Evolutionary conservation across 2,329 filamentous ascomycete species (phyloP), one percentile per base, ranked within the genome.

Genomic region (Fusarium subglutinans): DNA sequence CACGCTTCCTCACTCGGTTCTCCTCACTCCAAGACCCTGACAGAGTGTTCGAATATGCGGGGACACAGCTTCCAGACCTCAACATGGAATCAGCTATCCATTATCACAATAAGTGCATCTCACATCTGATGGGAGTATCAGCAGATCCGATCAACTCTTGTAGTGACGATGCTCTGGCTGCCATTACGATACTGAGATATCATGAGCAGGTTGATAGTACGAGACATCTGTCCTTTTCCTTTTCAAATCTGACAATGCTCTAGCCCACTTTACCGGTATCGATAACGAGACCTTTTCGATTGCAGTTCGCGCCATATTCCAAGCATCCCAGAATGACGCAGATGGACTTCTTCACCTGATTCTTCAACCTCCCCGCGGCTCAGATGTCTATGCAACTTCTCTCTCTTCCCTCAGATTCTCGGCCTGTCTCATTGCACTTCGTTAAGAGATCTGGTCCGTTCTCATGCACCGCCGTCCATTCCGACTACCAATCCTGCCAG

Each of bases 51-150:
- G 28, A n/a, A 1, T 50, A 50, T 13, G 22, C 28, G 0, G 47
- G 47, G 1, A 3, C 33, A 0, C 0, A 33, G 28, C 15, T 50
- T 1, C 47, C 47, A 0, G 22, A 33, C 8, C 28, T 50, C 0
- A 33, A 50, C 1, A 50, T 33, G 28, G 28, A n/a, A 33, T 50
- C 47, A 3, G 28, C 47, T 3, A 50, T 50, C 0, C 28, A 50
- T 2, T 50, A 50, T 0, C 47, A 33, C 1, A 50, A 33, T 2
- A 50, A n/a, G 10, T 50, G 47, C 7, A 50, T 50, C 0, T 50
- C 47, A 2, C 47, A 50, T 18, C 10, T 50, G 3, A 50, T 33
- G 28, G 47, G 47, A 0, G 47, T 50, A 0, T 30, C 28, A 1
- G 47, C 28, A 33, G 47, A 50, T 5, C 47, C 47, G 3, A 18